Conservation (phyloP, 306 rosid species). For the Styphnolobium japonicum region DNA sequence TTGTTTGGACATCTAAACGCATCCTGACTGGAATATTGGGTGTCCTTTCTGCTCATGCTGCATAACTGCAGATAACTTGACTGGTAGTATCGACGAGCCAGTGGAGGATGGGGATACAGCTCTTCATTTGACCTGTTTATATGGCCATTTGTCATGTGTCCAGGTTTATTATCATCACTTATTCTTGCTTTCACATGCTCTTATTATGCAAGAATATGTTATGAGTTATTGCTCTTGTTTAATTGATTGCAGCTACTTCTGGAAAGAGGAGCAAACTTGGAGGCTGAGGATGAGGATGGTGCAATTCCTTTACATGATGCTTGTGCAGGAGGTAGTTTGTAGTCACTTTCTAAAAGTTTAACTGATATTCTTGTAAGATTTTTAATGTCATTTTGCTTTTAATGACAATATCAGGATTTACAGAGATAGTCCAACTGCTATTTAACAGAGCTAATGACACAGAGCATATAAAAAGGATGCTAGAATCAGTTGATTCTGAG, state of each 20-base stretch:
- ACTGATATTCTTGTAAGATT: not conserved
- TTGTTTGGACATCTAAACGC: not conserved
- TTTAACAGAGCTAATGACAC: slow-evolving; percentile 45
- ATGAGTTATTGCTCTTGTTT: slow-evolving; percentile 15
- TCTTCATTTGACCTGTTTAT: slow-evolving; percentile 86
- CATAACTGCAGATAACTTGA: slow-evolving; percentile 53
- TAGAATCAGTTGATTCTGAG: slow-evolving; percentile 80
- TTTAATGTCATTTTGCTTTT: not conserved
- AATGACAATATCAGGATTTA: slow-evolving; percentile 51
- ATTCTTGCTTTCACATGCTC: not conserved
- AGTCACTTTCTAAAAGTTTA: not conserved
- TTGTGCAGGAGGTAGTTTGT: slow-evolving; percentile 81
- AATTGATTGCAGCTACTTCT: slow-evolving; percentile 59
- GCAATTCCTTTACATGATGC: slow-evolving; percentile 94
- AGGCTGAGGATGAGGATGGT: slow-evolving; percentile 79
- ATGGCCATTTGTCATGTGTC: slow-evolving; percentile 72
- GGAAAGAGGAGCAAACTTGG: slow-evolving; percentile 82
- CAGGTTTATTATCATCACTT: slow-evolving; percentile 43
- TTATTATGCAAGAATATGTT: not conserved
- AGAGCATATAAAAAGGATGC: slow-evolving; percentile 65
- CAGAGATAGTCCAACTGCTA: slow-evolving; percentile 72
- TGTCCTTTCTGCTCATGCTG: slow-evolving; percentile 16
- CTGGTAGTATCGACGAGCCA: slow-evolving; percentile 81
- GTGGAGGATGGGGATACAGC: slow-evolving; percentile 95
- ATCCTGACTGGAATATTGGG: not conserved